Base-by-base conservation (phyloP, 257 asterid genomes). In the Echium plantagineum region DNA sequence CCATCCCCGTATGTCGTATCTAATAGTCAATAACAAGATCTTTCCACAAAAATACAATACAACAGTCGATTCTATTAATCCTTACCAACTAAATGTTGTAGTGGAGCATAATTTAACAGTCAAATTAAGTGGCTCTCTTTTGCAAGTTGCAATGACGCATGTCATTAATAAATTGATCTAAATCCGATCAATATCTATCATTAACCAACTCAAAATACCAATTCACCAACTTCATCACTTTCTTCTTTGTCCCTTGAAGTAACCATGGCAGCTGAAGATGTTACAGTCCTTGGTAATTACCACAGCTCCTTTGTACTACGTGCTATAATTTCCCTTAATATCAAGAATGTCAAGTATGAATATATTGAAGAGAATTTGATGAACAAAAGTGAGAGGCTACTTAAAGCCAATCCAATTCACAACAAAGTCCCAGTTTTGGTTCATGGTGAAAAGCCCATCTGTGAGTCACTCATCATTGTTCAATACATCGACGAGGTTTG, bases 401-500 rank as follows among this genome's bases (percentile, higher is more conserved):
- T 72, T 9, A 66, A 72, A 72, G 64, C 70, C 17, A 78, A 78
- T 35, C 83, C 80, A 5, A 58, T 74, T 53, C 61, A 71, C 59
- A 61, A 69, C 67, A 69, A 71, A 30, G 51, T 78, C 49, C 83
- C 80, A 0, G 80, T 78, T 30, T 67, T 78, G 1, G 55, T 78
- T 58, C 80, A 74, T 54, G 59, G 48, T 5, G 71, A 64, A 51
- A 63, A 59, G 47, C 62, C 74, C 20, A 52, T 74, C 4, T 47
- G 80, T n/a, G 76, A 74, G 22, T 78, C 80, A 2, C 74, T 66
- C 22, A 32, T 78, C 38, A 61, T 74, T 13, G 72, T 74, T 15
- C 58, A 74, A 48, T 74, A 78, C 58, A 63, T 78, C 24, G 83
- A 78, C 52, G 80, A 74, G 47, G 48, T 24, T 47, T 78, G 80